Percentiles rank a stretch among this genome's conserved stretches.
phyloP scores from a whole-genome alignment of 192 early-diverging fungal species.

The Backusella parvicylindrica region DNA sequence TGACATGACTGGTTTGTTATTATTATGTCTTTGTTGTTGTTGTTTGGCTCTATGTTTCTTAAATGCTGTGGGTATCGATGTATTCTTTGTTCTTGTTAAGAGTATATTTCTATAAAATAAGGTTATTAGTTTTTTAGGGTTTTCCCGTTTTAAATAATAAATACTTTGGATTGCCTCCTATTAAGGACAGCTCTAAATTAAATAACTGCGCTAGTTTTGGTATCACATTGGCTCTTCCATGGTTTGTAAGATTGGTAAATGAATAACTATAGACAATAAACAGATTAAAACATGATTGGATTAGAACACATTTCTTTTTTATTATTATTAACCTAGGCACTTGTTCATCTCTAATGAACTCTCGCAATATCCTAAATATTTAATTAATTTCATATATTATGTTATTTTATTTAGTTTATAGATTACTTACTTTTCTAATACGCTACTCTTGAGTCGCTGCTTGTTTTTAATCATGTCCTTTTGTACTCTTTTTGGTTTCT shows the following conservation, averaged over 20 bases:
- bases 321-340: background rate
- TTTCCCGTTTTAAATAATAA: background rate
- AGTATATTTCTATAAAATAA: background rate
- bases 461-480: background rate
- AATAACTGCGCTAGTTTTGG: conserved; percentile 9
- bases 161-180: background rate
- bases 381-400: background rate
- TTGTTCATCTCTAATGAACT: conserved; percentile 1
- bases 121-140: too few species aligned
- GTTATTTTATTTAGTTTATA: background rate
- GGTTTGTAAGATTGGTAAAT: background rate
- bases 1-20: too few species aligned
- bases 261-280: background rate
- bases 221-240: background rate
- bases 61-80: background rate
- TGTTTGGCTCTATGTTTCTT: background rate
- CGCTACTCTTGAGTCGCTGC: background rate
- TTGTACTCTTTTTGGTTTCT: background rate
- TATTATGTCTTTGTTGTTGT: background rate
- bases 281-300: background rate
- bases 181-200: background rate
- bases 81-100: background rate
- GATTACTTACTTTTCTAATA: conserved; percentile 1
- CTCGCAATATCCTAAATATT: background rate
- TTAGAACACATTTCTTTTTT: background rate